These are phyloP conservation scores for Hordeum marinum DNA, from an alignment of 176 grass and related monocot species.

Conservation along the genomic window DNA sequence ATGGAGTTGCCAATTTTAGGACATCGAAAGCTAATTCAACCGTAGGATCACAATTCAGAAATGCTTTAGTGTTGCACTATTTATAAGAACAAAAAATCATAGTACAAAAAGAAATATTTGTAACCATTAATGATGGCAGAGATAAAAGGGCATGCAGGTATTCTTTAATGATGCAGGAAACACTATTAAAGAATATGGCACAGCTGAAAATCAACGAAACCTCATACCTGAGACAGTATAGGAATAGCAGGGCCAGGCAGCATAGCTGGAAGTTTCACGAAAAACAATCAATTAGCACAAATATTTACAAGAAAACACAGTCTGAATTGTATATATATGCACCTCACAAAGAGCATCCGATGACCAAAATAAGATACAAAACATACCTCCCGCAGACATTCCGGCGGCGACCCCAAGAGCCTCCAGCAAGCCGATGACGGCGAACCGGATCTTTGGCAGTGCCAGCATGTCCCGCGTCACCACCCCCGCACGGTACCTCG, in stretches of 20 bases:
- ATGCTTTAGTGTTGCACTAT: not conserved
- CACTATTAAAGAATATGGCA: not conserved
- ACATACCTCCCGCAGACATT: conserved; percentile 84
- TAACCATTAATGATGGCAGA: not conserved
- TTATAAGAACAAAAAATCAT: not conserved
- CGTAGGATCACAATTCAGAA: not conserved
- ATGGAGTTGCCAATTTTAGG: not conserved
- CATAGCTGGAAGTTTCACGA: conserved; percentile 52
- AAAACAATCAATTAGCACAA: not conserved
- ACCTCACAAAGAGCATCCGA: not conserved
- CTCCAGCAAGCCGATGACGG: conserved; percentile 74
- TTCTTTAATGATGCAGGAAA: not conserved
- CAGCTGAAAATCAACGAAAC: conserved; percentile 6
- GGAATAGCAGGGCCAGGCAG: conserved; percentile 91
- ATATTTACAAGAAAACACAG: not conserved
- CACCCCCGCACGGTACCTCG: conserved; percentile 45
- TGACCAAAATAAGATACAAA: not conserved
- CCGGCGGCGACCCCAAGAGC: conserved; percentile 79
- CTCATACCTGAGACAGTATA: conserved; percentile 84
- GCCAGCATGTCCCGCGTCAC: conserved; percentile 74
- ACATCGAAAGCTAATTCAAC: not conserved
- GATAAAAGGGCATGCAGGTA: not conserved
- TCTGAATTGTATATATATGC: not conserved
- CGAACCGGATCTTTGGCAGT: conserved; percentile 53
- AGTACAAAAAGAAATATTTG: not conserved